Conservation (phyloP, 2,329 filamentous ascomycete species). For the Fusarium sp. region DNA sequence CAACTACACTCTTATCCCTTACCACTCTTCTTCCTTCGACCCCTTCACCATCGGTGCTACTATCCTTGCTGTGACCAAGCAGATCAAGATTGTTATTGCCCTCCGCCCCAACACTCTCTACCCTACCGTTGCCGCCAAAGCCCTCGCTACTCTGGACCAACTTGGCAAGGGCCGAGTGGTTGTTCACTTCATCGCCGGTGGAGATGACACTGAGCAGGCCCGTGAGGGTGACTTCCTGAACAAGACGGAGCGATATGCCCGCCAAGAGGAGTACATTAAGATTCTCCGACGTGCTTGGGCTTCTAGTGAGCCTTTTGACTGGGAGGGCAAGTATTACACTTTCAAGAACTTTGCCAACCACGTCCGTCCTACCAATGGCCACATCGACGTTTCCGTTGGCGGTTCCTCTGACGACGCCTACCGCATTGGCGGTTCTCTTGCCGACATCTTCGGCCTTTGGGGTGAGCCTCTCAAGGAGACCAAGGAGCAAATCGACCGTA, state of each 20-base stretch:
- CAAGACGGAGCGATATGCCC: constrained; percentile 71
- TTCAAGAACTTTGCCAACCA: constrained; percentile 72
- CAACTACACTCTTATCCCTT: constrained; percentile 74
- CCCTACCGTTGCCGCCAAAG: constrained; percentile 74
- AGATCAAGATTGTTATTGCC: constrained; percentile 73
- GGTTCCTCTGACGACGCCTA: constrained; percentile 73
- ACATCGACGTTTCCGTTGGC: constrained; percentile 72
- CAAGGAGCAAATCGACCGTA: constrained; percentile 72
- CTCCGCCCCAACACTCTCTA: constrained; percentile 72
- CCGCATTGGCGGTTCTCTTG: constrained; percentile 70
- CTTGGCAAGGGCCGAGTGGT: constrained; percentile 71
- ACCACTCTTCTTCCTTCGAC: constrained; percentile 63
- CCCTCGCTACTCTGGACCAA: constrained; percentile 73
- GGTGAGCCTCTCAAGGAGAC: constrained; percentile 76
- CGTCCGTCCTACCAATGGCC: constrained; percentile 67
- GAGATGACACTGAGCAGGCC: constrained; percentile 72
- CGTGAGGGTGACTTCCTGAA: constrained; percentile 71
- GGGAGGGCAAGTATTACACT: constrained; percentile 72
- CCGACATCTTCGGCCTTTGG: constrained; percentile 76
- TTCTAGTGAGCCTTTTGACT: constrained; percentile 71
- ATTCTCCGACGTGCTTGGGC: constrained; percentile 73
- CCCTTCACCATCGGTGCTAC: constrained; percentile 71
- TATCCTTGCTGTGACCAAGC: constrained; percentile 70
- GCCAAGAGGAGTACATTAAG: constrained; percentile 73
- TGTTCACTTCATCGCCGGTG: constrained; percentile 75